A percentile compares a stretch with the other conserved stretches of the same genome.
phyloP scores from a whole-genome alignment of 257 asterid genomes.

The Fraxinus quadrangulata region DNA sequence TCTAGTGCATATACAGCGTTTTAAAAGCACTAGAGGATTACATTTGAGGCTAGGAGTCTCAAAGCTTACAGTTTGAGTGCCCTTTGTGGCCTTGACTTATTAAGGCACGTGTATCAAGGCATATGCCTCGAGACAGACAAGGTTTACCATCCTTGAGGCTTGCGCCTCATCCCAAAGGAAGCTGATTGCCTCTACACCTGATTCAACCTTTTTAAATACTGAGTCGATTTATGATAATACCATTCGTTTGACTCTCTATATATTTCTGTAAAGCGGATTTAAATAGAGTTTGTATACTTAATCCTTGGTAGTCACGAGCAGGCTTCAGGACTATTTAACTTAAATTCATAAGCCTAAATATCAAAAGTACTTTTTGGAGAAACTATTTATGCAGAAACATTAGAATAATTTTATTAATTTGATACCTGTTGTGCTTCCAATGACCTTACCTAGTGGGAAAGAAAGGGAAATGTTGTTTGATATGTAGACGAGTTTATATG shows the following conservation, averaged over 20 bases:
- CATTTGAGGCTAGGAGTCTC: not conserved
- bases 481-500: too few relatives aligned
- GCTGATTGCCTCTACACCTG: not conserved
- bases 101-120: not conserved
- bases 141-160: not conserved
- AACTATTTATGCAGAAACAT: not conserved
- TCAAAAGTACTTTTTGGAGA: not conserved
- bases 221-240: not conserved
- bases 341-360: not conserved
- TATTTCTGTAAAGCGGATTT: not conserved
- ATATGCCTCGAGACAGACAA: not conserved
- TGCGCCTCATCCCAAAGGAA: not conserved
- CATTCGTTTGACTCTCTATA: not conserved
- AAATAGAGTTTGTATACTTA: not conserved
- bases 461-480: too few relatives aligned
- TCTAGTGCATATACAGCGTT: not conserved
- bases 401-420: too few relatives aligned
- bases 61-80: not conserved
- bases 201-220: too few relatives aligned
- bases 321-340: not conserved
- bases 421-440: too few relatives aligned
- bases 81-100: not conserved
- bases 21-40: not conserved
- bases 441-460: too few relatives aligned
- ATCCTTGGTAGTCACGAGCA: conserved; percentile 2